Conservation (phyloP, 2,329 filamentous ascomycete species). For the Aspergillus viridinutans region DNA sequence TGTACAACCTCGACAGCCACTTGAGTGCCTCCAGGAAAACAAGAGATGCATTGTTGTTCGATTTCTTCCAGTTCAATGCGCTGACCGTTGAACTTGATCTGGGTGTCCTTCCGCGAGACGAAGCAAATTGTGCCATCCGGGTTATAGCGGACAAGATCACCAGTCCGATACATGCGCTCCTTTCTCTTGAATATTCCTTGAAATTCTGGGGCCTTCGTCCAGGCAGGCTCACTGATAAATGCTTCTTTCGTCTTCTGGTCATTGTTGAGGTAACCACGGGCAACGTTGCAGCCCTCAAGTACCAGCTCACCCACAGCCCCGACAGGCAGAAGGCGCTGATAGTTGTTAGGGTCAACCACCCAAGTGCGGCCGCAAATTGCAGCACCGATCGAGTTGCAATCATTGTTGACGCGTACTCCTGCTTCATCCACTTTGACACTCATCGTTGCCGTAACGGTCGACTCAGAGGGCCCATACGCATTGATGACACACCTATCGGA, state of each 20-base stretch:
- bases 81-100: constrained; percentile 43
- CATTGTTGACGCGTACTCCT: constrained; percentile 25
- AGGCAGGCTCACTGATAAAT: constrained; percentile 33
- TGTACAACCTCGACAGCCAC: constrained; percentile 43
- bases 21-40: constrained; percentile 33
- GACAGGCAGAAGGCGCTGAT: constrained; percentile 37
- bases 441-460: constrained; percentile 31
- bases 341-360: constrained; percentile 38
- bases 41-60: constrained; percentile 39
- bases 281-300: constrained; percentile 45
- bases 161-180: constrained; percentile 36
- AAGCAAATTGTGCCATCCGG: constrained; percentile 30
- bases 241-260: constrained; percentile 29
- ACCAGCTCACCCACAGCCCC: constrained; percentile 47
- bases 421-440: constrained; percentile 29
- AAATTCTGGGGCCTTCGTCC: constrained; percentile 21
- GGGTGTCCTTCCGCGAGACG: constrained; percentile 30
- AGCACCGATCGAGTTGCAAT: constrained; percentile 33
- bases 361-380: constrained; percentile 32
- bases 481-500: constrained; percentile 42
- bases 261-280: constrained; percentile 42
- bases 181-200: constrained; percentile 19
- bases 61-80: constrained; percentile 46
- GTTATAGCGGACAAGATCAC: constrained; percentile 36
- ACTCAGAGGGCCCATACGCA: constrained; percentile 42